These are phyloP conservation scores for Choanephora cucurbitarum DNA, from an alignment of 371 early-diverging fungal genomes.

Conservation along the genomic window DNA sequence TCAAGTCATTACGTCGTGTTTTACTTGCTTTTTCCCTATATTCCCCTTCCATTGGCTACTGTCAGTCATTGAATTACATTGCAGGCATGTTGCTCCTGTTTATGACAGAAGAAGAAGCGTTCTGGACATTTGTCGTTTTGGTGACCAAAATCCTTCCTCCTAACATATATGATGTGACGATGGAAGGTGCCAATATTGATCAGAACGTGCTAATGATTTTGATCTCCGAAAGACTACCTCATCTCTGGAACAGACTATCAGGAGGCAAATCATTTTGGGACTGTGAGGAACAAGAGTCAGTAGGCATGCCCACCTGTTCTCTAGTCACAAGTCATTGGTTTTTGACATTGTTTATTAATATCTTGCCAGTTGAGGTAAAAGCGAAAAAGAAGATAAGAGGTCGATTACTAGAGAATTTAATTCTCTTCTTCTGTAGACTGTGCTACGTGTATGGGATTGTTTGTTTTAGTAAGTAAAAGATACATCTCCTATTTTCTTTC, in stretches of 20 bases:
- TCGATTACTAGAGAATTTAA: neutral
- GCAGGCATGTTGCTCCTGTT: slow-evolving; percentile 81
- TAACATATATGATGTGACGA: slow-evolving; percentile 76
- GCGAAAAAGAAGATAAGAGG: neutral
- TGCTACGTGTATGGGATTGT: slow-evolving; percentile 85
- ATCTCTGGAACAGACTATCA: slow-evolving; percentile 54
- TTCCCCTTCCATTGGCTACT: slow-evolving; percentile 79
- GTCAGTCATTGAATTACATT: slow-evolving; percentile 86
- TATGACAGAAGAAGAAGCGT: slow-evolving; percentile 78
- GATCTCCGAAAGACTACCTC: slow-evolving; percentile 57
- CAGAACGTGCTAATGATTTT: slow-evolving; percentile 77
- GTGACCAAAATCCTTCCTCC: slow-evolving; percentile 76
- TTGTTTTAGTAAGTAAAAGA: slow-evolving; percentile 67
- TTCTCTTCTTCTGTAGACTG: slow-evolving; percentile 44
- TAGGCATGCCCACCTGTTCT: slow-evolving; percentile 70
- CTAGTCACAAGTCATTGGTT: slow-evolving; percentile 88
- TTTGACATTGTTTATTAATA: slow-evolving; percentile 78
- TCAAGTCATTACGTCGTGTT: slow-evolving; percentile 69
- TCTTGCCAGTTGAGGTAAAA: slow-evolving; percentile 69
- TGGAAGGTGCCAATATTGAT: slow-evolving; percentile 82
- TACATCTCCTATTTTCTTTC: no score
- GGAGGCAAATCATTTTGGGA: slow-evolving; percentile 57
- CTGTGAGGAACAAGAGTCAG: slow-evolving; percentile 48
- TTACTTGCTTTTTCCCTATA: slow-evolving; percentile 71
- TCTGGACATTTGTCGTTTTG: slow-evolving; percentile 79